Base-by-base conservation (phyloP, 2,329 filamentous ascomycete species). In the Leptoxyphium fumago region DNA sequence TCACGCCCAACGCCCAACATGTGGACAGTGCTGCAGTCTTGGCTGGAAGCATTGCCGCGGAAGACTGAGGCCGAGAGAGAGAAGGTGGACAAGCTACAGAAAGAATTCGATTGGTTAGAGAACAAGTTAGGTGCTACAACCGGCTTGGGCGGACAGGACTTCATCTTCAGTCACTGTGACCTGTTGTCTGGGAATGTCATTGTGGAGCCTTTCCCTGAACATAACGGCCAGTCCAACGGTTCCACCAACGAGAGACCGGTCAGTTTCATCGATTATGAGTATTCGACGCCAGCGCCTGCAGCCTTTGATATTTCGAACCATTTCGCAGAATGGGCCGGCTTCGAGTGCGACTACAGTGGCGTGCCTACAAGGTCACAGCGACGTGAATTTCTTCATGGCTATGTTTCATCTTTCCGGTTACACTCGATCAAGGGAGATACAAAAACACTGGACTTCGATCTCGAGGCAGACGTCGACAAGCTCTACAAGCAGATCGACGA, bases 271-370 rank as follows among this genome's bases (percentile, higher is more conserved):
- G 91, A 98, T 66, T 98, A 96, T 69, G 91, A 98, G 64, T 98
- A 98, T 64, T 87, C 88, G 11, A 91, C 86, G 4, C 88, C 91
- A 2, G 89, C 88, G 1, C 89, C 89, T 1, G 87, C 88, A 3
- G 88, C 89, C 2, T 98, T 98, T 64, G 91, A 98, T 62, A 80
- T 98, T 54, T 82, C 89, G 42, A 98, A 98, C 67, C 91, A 98
- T 70, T 94, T 98, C 61, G 87, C 91, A 40, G 91, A 98, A 67
- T 98, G 91, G 89, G 88, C 82, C 47, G 91, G 91, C 45, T 95
- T 95, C 58, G 86, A 94, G 55, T 98, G 91, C 70, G 87, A 96
- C 64, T 88, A 84, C 67, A 77, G 68, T 55, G 80, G 82, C 52
- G 73, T 96, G 45, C 91, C 91, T 5, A 91, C 84, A 1, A 75